Evolutionary conservation across 768 basidiomycete species (phyloP).

Genomic region (Agrocybe pediades): DNA sequence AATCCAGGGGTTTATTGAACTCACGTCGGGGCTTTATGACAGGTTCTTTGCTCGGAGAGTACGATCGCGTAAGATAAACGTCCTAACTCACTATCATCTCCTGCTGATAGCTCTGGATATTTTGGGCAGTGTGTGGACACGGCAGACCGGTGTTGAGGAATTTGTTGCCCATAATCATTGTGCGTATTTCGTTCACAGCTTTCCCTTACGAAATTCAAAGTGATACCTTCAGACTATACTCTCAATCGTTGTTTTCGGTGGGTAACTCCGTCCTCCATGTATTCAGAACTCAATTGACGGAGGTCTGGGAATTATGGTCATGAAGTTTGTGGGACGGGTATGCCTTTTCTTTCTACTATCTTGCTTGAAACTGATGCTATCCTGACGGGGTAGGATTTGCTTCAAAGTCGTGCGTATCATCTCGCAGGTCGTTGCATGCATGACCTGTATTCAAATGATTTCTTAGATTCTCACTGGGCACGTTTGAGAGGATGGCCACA

Average conservation of each 20-base stretch:
- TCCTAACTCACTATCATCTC: neutral
- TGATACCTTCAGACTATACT: constrained; percentile 1
- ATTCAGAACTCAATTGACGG: neutral
- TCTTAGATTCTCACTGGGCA: constrained; percentile 10
- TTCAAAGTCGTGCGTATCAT: constrained; percentile 4
- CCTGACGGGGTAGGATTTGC: constrained; percentile 1
- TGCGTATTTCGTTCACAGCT: neutral
- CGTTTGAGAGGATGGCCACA: constrained; percentile 8
- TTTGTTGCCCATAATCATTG: constrained; percentile 18
- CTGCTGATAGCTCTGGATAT: no score
- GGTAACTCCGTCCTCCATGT: neutral
- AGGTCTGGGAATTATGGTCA: neutral
- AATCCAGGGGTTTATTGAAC: no score
- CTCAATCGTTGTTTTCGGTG: constrained; percentile 14
- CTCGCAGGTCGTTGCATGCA: no score
- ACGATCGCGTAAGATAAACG: constrained; percentile 14
- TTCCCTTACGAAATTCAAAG: neutral
- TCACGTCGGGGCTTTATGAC: no score
- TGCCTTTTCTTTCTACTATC: neutral
- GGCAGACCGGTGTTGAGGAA: constrained; percentile 11
- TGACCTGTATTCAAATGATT: no score
- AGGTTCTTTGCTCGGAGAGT: constrained; percentile 24
- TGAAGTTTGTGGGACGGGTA: constrained; percentile 9
- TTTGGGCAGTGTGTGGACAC: constrained; percentile 16
- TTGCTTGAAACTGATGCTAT: neutral